Conservation (phyloP, 208 protist genomes). For the Kentomonas sorsogonicus region DNA sequence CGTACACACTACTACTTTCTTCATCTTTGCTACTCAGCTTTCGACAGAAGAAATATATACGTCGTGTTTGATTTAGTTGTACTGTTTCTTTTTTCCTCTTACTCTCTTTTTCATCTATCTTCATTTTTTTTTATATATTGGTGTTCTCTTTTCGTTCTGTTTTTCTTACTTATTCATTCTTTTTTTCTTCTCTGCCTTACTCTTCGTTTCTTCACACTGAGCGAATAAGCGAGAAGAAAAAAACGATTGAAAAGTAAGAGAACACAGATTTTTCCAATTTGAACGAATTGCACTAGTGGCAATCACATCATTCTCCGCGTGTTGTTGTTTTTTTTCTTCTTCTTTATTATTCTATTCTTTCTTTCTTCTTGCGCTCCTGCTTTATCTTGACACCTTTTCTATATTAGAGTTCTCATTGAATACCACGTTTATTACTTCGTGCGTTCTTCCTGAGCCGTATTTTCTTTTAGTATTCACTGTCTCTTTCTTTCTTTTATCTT, state of each 20-base stretch:
- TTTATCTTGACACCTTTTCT: conserved; percentile 10
- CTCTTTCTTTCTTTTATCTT: background rate
- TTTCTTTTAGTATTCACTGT: too few species aligned
- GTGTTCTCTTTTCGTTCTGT: background rate
- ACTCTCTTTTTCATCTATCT: background rate
- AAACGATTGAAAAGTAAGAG: too few species aligned
- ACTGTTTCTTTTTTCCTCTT: background rate
- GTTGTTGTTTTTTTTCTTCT: conserved; percentile 5
- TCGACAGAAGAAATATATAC: too few species aligned
- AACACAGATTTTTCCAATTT: too few species aligned
- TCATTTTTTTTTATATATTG: background rate
- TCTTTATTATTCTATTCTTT: conserved; percentile 8
- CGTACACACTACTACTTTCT: background rate
- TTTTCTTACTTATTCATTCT: background rate
- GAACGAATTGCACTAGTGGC: too few species aligned
- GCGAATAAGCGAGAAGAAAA: too few species aligned
- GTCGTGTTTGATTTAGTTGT: background rate
- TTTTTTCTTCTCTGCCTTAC: background rate
- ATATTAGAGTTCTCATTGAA: too few species aligned
- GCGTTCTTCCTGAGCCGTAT: too few species aligned
- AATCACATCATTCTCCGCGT: background rate
- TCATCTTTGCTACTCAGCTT: too few species aligned
- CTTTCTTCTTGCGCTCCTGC: background rate
- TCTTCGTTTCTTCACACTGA: background rate
- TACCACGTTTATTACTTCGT: too few species aligned